Conservation (phyloP, 768 basidiomycete species). For the Chiua virens region DNA sequence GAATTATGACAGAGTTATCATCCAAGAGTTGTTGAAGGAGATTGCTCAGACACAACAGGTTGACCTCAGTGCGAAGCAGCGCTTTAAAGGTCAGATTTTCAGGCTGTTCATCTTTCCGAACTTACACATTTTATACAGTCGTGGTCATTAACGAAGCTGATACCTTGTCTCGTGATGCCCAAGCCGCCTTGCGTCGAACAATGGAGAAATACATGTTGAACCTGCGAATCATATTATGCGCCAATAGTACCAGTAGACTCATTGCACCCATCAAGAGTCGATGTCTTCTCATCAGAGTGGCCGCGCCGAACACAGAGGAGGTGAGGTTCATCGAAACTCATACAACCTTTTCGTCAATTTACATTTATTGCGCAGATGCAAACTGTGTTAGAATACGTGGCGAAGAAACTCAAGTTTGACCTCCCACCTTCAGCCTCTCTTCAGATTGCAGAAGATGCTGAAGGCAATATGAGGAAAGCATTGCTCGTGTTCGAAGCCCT, state of each 20-base stretch:
- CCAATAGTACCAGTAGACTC: conserved; percentile 91
- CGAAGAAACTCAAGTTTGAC: conserved; percentile 74
- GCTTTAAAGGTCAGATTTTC: conserved; percentile 81
- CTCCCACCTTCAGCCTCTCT: conserved; percentile 74
- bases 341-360: background rate
- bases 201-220: conserved; percentile 99
- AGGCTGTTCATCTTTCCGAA: background rate
- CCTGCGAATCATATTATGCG: conserved; percentile 94
- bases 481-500: conserved; percentile 92
- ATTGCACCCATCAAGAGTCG: conserved; percentile 97
- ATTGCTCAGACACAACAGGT: conserved; percentile 99
- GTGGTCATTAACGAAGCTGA: conserved; percentile 99
- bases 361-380: conserved; percentile 58
- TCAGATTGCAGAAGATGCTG: conserved; percentile 79
- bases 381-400: conserved; percentile 74
- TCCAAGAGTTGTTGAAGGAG: conserved; percentile 96
- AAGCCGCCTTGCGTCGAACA: conserved; percentile 93
- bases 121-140: conserved; percentile 47
- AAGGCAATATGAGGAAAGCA: conserved; percentile 93
- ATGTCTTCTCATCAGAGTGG: conserved; percentile 90
- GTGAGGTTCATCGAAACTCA: conserved; percentile 39
- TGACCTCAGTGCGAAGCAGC: conserved; percentile 90
- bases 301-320: conserved; percentile 78
- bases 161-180: conserved; percentile 90
- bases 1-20: conserved; percentile 90